Base-by-base conservation (phyloP, 768 basidiomycete genomes). In the Cystobasidium ongulense region DNA sequence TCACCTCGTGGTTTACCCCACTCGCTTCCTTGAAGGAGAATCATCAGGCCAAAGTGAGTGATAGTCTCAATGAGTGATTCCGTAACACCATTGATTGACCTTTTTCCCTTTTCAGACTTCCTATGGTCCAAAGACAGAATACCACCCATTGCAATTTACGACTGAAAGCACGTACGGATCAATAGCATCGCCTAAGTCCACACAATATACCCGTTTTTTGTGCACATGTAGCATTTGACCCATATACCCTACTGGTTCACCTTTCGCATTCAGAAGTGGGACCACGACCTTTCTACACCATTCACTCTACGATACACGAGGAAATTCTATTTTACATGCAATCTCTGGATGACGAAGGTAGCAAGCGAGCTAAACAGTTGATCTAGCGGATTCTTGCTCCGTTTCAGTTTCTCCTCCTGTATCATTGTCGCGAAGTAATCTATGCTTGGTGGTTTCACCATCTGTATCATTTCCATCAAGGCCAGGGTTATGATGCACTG, bases 1-100 rank as follows among this genome's bases (percentile, higher is more conserved):
- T 0, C 91, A 94, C 80, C 83, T 99, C 35, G 33, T 71, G 29
- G 18, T 71, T 1, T 71, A 39, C 25, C 54, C 68, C 7, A 71
- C 68, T 29, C 68, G 68, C 31, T 71, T 71, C 68, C 27, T 71
- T 13, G 68, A 71, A 53, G 68, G 68, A 23, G 68, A 71, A 31
- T 71, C 68, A 36, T 27, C 43, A 3, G 68, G 68, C 7, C 52
- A 71, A 54, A 71, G 57, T 59, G 21, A 59, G 57, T 59, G 10
- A 23, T 31, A 17, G 3, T 13, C 29, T 29, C 23, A 27, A 35
- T 59, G 27, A 54, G 15, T 59, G 57, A 11, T 11, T 7, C 10
- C 21, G 15, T 4, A n/a, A 21, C 5, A 21, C 8, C n/a, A n/a
- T n/a, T 21, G 5, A 50, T n/a, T 50, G 46, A 50, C 18, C 5